A percentile compares a stretch with the other conserved stretches of the same genome.
These are phyloP conservation scores for Vigna reflexopilosa DNA, from an alignment of 306 rosid genomes.

Conservation along the genomic window DNA sequence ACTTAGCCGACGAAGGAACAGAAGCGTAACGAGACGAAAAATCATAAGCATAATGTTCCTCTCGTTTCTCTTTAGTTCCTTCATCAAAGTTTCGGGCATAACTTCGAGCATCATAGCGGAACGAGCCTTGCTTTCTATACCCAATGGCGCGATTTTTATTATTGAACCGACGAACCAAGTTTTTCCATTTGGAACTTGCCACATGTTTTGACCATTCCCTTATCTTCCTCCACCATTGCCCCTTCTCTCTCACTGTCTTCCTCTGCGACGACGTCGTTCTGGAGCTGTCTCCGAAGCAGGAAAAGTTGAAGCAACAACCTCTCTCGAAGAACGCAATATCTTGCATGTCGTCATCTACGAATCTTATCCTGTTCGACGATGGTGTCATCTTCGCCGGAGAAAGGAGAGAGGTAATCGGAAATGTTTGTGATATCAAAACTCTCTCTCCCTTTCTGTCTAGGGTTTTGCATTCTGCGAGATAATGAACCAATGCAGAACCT, in stretches of 20 bases:
- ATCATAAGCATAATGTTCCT: constrained; percentile 32
- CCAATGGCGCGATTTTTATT: not conserved
- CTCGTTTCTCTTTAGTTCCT: constrained; percentile 31
- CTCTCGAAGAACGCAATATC: constrained; percentile 17
- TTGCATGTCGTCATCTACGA: constrained; percentile 29
- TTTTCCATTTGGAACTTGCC: constrained; percentile 73
- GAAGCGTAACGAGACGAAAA: constrained; percentile 69
- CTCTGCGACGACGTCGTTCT: constrained; percentile 3
- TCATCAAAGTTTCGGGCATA: constrained; percentile 64
- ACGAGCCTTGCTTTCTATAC: constrained; percentile 33
- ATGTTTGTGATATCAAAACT: not conserved
- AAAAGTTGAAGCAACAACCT: constrained; percentile 48
- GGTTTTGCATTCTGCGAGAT: not conserved
- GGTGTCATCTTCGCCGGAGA: not conserved
- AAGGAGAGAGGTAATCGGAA: constrained; percentile 10
- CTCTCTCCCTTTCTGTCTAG: not conserved
- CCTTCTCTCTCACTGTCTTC: not conserved
- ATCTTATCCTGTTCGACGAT: constrained; percentile 1
- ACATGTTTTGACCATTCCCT: constrained; percentile 65
- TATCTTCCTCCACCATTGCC: constrained; percentile 59
- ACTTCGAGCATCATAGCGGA: constrained; percentile 32
- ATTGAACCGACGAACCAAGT: constrained; percentile 60
- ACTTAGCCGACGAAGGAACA: constrained; percentile 57
- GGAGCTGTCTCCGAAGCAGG: constrained; percentile 42
- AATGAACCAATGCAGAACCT: not conserved